These are phyloP conservation scores for Spergularia bocconei DNA, from an alignment of 148 eudicot genomes.

Conservation along the genomic window DNA sequence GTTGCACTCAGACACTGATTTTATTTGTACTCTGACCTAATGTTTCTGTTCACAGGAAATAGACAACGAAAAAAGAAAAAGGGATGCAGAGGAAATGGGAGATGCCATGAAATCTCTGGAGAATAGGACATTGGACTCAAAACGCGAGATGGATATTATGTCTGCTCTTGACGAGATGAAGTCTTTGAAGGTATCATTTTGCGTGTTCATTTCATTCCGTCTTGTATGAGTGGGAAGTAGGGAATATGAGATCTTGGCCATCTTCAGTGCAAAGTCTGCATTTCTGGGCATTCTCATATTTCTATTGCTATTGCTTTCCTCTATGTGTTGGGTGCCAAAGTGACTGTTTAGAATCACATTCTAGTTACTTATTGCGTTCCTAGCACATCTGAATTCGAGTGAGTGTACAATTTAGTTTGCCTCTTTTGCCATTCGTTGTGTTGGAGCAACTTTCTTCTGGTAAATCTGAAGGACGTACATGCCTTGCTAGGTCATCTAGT, in stretches of 20 bases:
- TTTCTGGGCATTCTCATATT: not conserved
- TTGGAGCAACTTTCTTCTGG: not conserved
- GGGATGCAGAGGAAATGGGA: slow-evolving; percentile 90
- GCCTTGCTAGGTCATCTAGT: not conserved
- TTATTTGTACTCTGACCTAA: not conserved
- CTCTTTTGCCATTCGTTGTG: not conserved
- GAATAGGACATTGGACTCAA: slow-evolving; percentile 84
- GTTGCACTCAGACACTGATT: not conserved
- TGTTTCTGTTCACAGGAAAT: slow-evolving; percentile 36
- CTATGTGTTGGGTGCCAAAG: no score
- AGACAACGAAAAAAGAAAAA: slow-evolving; percentile 61
- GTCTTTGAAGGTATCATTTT: slow-evolving; percentile 69
- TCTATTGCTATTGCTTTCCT: not conserved
- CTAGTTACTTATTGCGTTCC: not conserved
- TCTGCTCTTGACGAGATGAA: slow-evolving; percentile 95
- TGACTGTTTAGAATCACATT: not conserved
- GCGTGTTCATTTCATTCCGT: slow-evolving; percentile 1
- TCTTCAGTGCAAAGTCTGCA: not conserved
- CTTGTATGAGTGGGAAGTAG: not conserved
- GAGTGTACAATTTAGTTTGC: not conserved
- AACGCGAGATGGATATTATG: slow-evolving; percentile 93
- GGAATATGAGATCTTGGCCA: not conserved
- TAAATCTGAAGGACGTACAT: not conserved
- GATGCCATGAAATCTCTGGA: slow-evolving; percentile 98
- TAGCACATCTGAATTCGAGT: not conserved